Evolutionary conservation across 2,329 filamentous ascomycete genomes (phyloP).

Genomic region (Trichoderma atrobrunneum): DNA sequence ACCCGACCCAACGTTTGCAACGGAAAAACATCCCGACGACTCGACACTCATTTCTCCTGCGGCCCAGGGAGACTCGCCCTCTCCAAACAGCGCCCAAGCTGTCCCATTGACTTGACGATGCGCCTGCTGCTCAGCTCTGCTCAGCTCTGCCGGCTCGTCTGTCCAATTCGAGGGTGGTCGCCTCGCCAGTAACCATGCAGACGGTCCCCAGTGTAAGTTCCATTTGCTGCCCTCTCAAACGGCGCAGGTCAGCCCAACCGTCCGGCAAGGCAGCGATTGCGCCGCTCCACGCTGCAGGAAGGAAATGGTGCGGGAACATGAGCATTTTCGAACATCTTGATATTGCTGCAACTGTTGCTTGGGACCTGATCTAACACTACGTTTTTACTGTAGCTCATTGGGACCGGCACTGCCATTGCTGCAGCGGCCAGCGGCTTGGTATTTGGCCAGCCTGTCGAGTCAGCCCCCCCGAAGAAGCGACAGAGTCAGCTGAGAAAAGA

Average conservation of each 20-base stretch:
- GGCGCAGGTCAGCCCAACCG: constrained; percentile 9
- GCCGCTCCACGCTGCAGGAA: not conserved
- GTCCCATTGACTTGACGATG: constrained; percentile 28
- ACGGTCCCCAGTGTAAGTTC: constrained; percentile 51
- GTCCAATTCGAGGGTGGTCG: constrained; percentile 31
- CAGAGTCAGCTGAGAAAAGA: constrained; percentile 31
- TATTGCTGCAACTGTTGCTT: not conserved
- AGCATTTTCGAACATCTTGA: not conserved
- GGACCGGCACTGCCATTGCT: constrained; percentile 60
- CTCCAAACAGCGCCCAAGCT: constrained; percentile 10
- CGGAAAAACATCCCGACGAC: not conserved
- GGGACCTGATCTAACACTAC: constrained; percentile 14
- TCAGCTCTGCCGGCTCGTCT: constrained; percentile 28
- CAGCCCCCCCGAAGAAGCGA: constrained; percentile 26
- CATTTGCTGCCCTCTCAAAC: constrained; percentile 9
- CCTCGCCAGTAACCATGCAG: constrained; percentile 49
- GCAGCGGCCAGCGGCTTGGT: constrained; percentile 58
- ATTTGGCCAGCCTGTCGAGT: constrained; percentile 53
- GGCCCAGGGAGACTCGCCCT: not conserved
- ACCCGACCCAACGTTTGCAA: not conserved
- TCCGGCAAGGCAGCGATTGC: constrained; percentile 4
- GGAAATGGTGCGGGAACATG: not conserved
- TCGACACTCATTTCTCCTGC: not conserved
- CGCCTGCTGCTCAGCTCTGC: constrained; percentile 23
- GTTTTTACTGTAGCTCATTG: constrained; percentile 50